Evolutionary conservation across 2,329 filamentous ascomycete species (phyloP).

Genomic region (Emydomyces testavorans): DNA sequence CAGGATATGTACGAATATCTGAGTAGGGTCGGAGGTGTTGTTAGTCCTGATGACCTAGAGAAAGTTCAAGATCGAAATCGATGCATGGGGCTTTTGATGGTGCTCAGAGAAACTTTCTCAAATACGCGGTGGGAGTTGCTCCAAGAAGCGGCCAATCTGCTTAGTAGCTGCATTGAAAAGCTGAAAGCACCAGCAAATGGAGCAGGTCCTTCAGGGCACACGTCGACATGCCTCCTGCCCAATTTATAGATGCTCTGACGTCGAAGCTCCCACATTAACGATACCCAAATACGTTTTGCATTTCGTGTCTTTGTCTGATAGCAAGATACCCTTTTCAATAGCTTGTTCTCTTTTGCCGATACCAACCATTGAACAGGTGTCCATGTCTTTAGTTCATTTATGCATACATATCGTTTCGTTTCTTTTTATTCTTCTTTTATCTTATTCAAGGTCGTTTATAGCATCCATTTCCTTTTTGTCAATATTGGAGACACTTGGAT

Average conservation of each 20-base stretch:
- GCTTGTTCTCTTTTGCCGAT: not conserved
- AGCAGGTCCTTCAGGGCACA: too few species aligned
- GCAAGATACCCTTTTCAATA: not conserved
- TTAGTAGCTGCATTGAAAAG: constrained; percentile 68
- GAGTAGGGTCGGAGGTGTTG: constrained; percentile 56
- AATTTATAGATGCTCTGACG: too few species aligned
- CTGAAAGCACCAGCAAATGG: constrained; percentile 24
- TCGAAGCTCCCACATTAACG: too few species aligned
- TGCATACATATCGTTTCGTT: not conserved
- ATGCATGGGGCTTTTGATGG: constrained; percentile 68
- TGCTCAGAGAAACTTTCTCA: constrained; percentile 69
- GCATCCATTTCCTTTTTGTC: not conserved
- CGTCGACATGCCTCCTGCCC: too few species aligned
- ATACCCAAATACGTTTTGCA: too few species aligned
- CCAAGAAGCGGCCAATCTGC: constrained; percentile 68
- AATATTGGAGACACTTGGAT: not conserved
- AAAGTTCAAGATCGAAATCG: constrained; percentile 64
- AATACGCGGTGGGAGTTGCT: constrained; percentile 84
- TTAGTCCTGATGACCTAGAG: constrained; percentile 65
- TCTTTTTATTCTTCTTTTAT: not conserved
- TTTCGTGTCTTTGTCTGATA: not conserved
- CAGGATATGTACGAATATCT: constrained; percentile 73
- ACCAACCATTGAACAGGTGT: not conserved
- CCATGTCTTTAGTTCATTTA: too few species aligned
- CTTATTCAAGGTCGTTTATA: not conserved